A percentile compares a stretch with the other conserved stretches of the same genome.
Conservation (phyloP, 495 filamentous ascomycete species). For the Pseudoneurospora amorphoporcata region DNA sequence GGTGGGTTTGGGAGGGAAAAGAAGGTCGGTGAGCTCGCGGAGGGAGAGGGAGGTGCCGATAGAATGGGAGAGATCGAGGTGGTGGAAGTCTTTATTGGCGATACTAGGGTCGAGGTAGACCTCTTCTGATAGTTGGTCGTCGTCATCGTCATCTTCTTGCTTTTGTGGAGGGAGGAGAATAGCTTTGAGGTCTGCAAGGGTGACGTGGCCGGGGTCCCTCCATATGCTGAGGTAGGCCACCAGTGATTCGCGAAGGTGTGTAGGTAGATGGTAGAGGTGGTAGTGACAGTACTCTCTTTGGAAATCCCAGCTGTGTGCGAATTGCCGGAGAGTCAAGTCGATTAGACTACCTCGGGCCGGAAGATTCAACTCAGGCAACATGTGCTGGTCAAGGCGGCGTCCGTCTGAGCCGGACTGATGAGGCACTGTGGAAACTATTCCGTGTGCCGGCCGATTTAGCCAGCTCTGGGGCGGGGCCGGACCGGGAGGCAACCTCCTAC, state of each 20-base stretch:
- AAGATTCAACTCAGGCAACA: constrained; percentile 24
- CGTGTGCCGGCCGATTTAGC: constrained; percentile 26
- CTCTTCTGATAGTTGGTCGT: constrained; percentile 11
- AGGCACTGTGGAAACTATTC: not conserved
- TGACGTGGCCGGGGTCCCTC: constrained; percentile 30
- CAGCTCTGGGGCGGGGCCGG: constrained; percentile 66
- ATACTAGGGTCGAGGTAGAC: constrained; percentile 4
- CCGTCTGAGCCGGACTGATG: not conserved
- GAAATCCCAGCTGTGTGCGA: constrained; percentile 61
- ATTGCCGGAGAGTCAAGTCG: constrained; percentile 45
- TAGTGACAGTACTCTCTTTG: constrained; percentile 56
- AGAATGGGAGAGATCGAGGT: constrained; percentile 55
- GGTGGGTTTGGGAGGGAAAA: constrained; percentile 21
- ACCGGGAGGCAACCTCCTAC: constrained; percentile 46
- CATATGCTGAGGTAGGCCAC: constrained; percentile 53
- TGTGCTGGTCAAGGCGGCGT: constrained; percentile 8
- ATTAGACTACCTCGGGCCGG: constrained; percentile 43
- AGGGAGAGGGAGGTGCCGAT: constrained; percentile 50
- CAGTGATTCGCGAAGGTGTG: constrained; percentile 48
- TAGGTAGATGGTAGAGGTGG: constrained; percentile 54
- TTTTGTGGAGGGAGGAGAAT: constrained; percentile 25
- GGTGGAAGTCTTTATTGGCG: constrained; percentile 43
- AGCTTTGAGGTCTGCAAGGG: constrained; percentile 29
- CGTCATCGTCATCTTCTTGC: constrained; percentile 15
- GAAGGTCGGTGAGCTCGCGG: constrained; percentile 47